phyloP scores from a whole-genome alignment of 169 alveolate species.

The Plasmodium vivax region DNA sequence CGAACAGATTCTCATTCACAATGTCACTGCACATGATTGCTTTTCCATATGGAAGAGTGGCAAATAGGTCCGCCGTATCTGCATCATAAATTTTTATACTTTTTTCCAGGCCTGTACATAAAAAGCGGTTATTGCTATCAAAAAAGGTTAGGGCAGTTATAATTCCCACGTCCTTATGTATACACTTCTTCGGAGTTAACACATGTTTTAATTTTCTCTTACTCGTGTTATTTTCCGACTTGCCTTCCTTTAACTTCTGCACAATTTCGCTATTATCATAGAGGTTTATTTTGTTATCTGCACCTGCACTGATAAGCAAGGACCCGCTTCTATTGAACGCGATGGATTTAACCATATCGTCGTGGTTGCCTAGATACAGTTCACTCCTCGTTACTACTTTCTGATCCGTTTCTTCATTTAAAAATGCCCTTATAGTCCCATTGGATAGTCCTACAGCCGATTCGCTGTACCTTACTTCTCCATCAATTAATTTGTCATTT shows the following conservation, averaged over 20 bases:
- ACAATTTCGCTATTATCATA: constrained; percentile 56
- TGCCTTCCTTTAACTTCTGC: constrained; percentile 6
- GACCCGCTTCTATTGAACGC: constrained; percentile 30
- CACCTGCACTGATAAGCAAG: constrained; percentile 36
- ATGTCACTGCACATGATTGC: constrained; percentile 50
- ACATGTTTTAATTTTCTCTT: constrained; percentile 46
- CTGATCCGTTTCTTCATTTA: constrained; percentile 43
- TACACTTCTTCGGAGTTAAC: constrained; percentile 51
- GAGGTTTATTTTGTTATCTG: constrained; percentile 71
- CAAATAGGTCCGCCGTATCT: not conserved
- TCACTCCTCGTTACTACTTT: constrained; percentile 14
- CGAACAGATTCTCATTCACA: constrained; percentile 20
- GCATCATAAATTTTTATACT: constrained; percentile 60
- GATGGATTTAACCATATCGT: constrained; percentile 42
- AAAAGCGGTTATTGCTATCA: constrained; percentile 22
- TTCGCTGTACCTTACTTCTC: constrained; percentile 5
- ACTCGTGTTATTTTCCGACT: constrained; percentile 1
- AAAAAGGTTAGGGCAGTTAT: constrained; percentile 45
- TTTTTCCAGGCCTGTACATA: constrained; percentile 41
- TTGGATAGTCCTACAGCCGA: constrained; percentile 45
- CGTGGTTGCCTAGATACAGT: constrained; percentile 54
- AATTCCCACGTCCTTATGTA: constrained; percentile 44
- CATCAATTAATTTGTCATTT: not conserved
- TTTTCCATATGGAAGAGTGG: constrained; percentile 47
- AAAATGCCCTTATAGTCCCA: constrained; percentile 43